Evolutionary conservation across 2,329 filamentous ascomycete genomes (phyloP), one percentile per base, ranked within the genome.

Genomic region (Fusarium tricinctum): DNA sequence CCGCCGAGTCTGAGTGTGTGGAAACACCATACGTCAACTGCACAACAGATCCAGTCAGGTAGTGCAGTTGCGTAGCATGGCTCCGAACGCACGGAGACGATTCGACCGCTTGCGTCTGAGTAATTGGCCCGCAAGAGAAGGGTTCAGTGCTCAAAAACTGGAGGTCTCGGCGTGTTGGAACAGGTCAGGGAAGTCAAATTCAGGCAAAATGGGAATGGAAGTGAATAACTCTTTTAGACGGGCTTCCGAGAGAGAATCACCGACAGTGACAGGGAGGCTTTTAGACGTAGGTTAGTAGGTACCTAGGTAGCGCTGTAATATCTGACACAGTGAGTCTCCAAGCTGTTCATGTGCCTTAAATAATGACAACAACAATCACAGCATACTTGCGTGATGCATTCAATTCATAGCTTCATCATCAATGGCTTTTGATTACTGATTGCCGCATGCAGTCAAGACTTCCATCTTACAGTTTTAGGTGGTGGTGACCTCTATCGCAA

Each of bases 1-100:
- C 48, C 50, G 30, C 48, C 42, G 39, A 44, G 48, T 60, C 60
- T 48, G 42, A 40, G 52, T 22, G 47, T 70, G 67, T 68, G 63
- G 59, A 70, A 68, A 60, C 51, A 68, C 58, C 54, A 58, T 66
- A 68, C 63, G 63, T 68, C 67, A 70, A 70, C 32, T 52, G 48
- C 59, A 53, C 49, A 55, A 66, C 68, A 65, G 33, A 68, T 51
- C 52, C 61, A 49, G 55, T 57, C 38, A 69, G 46, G 52, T 57
- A 50, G 42, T 52, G 40, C 10, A 49, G 47, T 42, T 66, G 63
- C 38, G 45, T 62, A 56, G 47, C 63, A 54, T 66, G 62, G 45
- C 42, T 46, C 59, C 53, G 28, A 68, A 68, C 43, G 53, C 59
- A 44, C 32, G 55, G 65, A 66, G 62, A 63, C 66, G 35, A 62